Conservation (phyloP, 495 filamentous ascomycete species). For the Astrothelium macrocarpum region DNA sequence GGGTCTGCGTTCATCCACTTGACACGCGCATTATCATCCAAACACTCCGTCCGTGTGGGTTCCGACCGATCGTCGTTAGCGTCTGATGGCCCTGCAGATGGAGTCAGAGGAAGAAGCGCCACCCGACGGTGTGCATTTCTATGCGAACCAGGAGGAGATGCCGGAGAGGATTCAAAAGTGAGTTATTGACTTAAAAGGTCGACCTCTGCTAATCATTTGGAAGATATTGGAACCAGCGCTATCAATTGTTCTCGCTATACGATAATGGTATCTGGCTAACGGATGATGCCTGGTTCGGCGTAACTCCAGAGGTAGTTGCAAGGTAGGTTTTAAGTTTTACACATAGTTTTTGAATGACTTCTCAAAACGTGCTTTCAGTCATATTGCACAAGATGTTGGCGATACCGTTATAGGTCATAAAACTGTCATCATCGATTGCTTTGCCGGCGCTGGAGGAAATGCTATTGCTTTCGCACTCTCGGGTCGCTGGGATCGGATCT, state of each 20-base stretch:
- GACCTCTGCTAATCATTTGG: background rate
- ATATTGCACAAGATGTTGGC: constrained; percentile 68
- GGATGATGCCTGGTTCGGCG: constrained; percentile 87
- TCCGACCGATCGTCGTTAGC: background rate
- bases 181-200: background rate
- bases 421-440: constrained; percentile 67
- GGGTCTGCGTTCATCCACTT: too few relatives aligned
- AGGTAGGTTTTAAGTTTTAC: constrained; percentile 42
- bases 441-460: constrained; percentile 88
- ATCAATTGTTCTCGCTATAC: constrained; percentile 76
- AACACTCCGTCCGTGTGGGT: too few relatives aligned
- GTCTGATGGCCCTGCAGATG: constrained; percentile 1
- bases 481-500: constrained; percentile 64
- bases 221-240: constrained; percentile 83
- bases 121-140: constrained; percentile 21
- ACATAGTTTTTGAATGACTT: background rate
- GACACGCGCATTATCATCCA: too few relatives aligned
- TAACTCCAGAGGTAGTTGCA: constrained; percentile 86
- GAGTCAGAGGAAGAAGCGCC: constrained; percentile 7
- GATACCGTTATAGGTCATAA: constrained; percentile 40
- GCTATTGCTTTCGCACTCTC: constrained; percentile 84
- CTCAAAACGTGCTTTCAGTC: constrained; percentile 17
- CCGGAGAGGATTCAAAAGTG: constrained; percentile 19
- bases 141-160: constrained; percentile 16
- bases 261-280: constrained; percentile 84